Evolutionary conservation across 164 flowering plant genomes (phyloP).

Genomic region (Pachysandra terminalis): DNA sequence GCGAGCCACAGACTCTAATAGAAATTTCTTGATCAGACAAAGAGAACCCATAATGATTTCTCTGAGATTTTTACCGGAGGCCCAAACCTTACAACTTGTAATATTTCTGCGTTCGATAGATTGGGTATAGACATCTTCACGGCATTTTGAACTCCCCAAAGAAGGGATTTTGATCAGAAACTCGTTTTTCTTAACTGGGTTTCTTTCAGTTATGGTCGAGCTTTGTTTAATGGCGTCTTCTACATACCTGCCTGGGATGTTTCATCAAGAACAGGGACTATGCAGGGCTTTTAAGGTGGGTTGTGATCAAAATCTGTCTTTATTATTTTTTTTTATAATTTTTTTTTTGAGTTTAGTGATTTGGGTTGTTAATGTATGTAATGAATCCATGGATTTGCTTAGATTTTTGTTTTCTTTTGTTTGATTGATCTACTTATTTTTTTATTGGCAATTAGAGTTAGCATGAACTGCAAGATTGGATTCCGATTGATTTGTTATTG

Average conservation of each 20-base stretch:
- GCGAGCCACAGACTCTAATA: neutral
- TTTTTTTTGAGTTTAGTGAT: neutral
- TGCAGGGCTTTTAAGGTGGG: slow-evolving; percentile 38
- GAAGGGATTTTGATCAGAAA: slow-evolving; percentile 15
- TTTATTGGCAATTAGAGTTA: neutral
- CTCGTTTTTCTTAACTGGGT: slow-evolving; percentile 28
- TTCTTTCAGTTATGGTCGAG: slow-evolving; percentile 29
- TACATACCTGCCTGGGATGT: slow-evolving; percentile 32
- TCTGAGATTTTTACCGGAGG: neutral
- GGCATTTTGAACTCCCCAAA: slow-evolving; percentile 6
- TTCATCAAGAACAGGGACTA: slow-evolving; percentile 30
- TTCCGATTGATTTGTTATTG: neutral
- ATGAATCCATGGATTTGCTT: neutral
- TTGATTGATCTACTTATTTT: no score
- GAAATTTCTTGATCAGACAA: neutral
- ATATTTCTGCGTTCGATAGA: slow-evolving; percentile 8
- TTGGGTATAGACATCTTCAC: slow-evolving; percentile 23
- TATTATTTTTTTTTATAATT: neutral
- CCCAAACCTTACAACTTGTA: neutral
- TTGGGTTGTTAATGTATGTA: slow-evolving; percentile 1
- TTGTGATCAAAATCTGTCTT: neutral
- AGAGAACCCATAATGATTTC: neutral
- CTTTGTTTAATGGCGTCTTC: slow-evolving; percentile 57
- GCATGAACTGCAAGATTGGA: neutral
- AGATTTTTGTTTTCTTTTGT: slow-evolving; percentile 1